These are phyloP conservation scores for Chytridium lagenaria DNA, from an alignment of 371 early-diverging fungal genomes.

Conservation along the genomic window DNA sequence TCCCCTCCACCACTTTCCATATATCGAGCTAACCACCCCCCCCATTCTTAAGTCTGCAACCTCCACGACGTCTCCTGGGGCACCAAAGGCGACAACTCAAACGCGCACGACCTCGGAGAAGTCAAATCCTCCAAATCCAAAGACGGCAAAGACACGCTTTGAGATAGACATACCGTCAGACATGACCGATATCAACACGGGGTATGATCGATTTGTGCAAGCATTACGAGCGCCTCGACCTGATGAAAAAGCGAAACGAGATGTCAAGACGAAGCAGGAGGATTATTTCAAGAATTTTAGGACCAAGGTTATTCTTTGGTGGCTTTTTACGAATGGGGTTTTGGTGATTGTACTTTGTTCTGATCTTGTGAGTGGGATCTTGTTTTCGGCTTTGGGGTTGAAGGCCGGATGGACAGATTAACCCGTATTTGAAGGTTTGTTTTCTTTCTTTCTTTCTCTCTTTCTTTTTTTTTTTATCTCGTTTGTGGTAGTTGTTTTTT, in stretches of 20 bases:
- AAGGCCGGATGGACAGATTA: conserved; percentile 49
- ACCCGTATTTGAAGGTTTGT: conserved; percentile 70
- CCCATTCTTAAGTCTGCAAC: conserved; percentile 47
- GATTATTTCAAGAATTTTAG: conserved; percentile 88
- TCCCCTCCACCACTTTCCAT: too few species aligned
- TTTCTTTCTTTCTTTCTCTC: neutral
- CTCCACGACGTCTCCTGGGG: conserved; percentile 91
- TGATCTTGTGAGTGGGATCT: neutral
- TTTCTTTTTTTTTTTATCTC: neutral
- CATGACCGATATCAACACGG: conserved; percentile 75
- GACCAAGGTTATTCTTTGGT: conserved; percentile 79
- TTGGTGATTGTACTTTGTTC: conserved; percentile 64
- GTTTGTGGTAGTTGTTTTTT: too few species aligned
- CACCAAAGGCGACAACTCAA: conserved; percentile 71
- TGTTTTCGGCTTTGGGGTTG: conserved; percentile 23
- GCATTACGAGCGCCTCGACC: conserved; percentile 38
- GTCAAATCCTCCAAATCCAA: conserved; percentile 46
- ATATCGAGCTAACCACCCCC: neutral
- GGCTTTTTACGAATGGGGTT: conserved; percentile 81
- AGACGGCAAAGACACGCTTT: conserved; percentile 51
- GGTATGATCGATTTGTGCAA: conserved; percentile 72
- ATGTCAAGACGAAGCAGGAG: conserved; percentile 80
- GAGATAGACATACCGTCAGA: conserved; percentile 76
- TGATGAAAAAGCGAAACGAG: conserved; percentile 61
- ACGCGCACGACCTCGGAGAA: conserved; percentile 29